A percentile compares a stretch with the other conserved stretches of the same genome.
phyloP scores from a whole-genome alignment of 2,329 filamentous ascomycete genomes.

The Falciphora oryzae region DNA sequence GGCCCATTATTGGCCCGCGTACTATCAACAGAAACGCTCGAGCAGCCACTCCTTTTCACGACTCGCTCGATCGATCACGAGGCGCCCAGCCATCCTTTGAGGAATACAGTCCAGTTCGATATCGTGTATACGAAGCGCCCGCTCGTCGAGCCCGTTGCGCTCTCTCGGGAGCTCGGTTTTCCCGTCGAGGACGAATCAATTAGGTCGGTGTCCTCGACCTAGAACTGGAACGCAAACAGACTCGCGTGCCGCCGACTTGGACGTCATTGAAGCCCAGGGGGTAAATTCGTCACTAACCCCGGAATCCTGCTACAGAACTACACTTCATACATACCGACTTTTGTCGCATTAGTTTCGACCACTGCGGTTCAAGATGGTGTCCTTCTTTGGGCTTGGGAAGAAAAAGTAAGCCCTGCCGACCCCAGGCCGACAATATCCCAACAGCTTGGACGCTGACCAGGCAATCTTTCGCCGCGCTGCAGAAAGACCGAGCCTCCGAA shows the following conservation, averaged over 20 bases:
- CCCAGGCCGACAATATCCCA: background rate
- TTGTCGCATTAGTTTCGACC: background rate
- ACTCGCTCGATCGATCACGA: background rate
- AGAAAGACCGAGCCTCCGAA: background rate
- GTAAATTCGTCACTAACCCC: background rate
- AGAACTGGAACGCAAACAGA: background rate
- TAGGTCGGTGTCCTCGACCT: background rate
- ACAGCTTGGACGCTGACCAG: background rate
- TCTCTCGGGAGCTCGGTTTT: background rate
- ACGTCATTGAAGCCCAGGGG: background rate
- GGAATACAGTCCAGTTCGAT: conserved; percentile 9
- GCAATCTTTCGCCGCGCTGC: conserved; percentile 7
- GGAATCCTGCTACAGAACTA: background rate
- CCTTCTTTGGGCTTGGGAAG: conserved; percentile 53
- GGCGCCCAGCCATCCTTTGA: background rate
- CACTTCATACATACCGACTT: background rate
- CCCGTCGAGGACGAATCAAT: background rate
- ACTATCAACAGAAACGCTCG: background rate
- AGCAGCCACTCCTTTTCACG: background rate
- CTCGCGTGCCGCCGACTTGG: background rate
- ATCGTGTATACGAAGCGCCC: background rate
- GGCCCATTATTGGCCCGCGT: background rate
- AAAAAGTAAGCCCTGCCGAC: conserved; percentile 43
- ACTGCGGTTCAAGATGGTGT: conserved; percentile 40
- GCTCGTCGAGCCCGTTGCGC: background rate